Conservation (phyloP, 352 stramenopile genomes). For the Pythium dissimile region DNA sequence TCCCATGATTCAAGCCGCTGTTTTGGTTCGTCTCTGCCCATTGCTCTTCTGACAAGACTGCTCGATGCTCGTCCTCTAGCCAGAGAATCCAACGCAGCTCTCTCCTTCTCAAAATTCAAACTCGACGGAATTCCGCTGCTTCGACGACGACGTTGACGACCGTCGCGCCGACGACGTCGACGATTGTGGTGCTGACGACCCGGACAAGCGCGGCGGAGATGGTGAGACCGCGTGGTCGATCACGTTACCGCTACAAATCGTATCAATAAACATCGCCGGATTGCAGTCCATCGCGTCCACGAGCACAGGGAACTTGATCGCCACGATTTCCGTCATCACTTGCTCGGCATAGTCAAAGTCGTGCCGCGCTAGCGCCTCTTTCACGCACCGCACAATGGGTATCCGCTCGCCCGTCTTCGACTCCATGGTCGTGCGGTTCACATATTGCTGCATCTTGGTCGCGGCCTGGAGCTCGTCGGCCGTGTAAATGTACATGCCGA, state of each 20-base stretch:
- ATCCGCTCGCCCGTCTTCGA: not conserved
- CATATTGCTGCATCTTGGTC: slow-evolving; percentile 46
- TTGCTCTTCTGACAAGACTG: too few relatives aligned
- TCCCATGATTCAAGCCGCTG: too few relatives aligned
- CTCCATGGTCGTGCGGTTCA: slow-evolving; percentile 30
- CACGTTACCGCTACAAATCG: slow-evolving; percentile 37
- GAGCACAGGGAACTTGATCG: slow-evolving; percentile 59
- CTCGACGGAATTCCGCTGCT: not conserved
- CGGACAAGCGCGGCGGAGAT: too few relatives aligned
- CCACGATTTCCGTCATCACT: slow-evolving; percentile 56
- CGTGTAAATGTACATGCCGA: slow-evolving; percentile 74
- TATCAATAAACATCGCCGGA: slow-evolving; percentile 60
- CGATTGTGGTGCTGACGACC: not conserved
- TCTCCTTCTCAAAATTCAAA: not conserved
- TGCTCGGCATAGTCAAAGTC: slow-evolving; percentile 43
- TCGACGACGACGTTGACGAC: not conserved
- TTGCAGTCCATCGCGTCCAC: slow-evolving; percentile 83
- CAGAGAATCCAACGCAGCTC: not conserved
- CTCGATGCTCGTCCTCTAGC: too few relatives aligned
- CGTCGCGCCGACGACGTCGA: not conserved
- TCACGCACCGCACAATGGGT: slow-evolving; percentile 16
- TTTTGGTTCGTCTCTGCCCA: too few relatives aligned
- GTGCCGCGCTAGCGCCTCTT: slow-evolving; percentile 13
- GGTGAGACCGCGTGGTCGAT: too few relatives aligned
- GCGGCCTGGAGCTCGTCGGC: slow-evolving; percentile 68